Base-by-base conservation (phyloP, 805 yeast genomes). In the Sugiyamaella chiloensis region DNA sequence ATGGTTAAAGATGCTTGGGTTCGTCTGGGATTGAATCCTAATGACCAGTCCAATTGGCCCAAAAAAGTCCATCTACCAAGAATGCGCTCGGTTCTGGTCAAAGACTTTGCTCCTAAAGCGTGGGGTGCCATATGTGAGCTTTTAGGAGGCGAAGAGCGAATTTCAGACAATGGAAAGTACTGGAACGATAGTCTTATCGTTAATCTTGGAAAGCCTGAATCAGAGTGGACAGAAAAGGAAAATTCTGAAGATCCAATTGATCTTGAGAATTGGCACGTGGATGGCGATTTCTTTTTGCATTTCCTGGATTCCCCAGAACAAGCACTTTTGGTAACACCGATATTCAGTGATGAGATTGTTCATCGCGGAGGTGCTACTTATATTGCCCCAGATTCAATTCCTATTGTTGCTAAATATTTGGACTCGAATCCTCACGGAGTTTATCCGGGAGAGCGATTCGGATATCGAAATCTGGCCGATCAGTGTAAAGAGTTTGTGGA, bases 401-500 rank as follows among this genome's bases (percentile, higher is more conserved):
- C 50, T 3, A 24, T 39, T 16, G 35, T 47, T 2, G 50, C 50
- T 8, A 34, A 47, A 21, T 9, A 26, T 12, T 26, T 47, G 6
- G 31, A 32, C 6, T 17, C 31, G n/a, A 24, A 36, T n/a, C 50
- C 50, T 12, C 47, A 47, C 20, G 50, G 50, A 16, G 14, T 41
- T 23, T 29, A 40, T 39, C 50, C 50, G 8, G 37, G 37, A 4
- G 21, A 6, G 14, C n/a, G 7, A 14, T 40, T 40, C 16, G 42
- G 42, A n/a, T 40, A 24, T 14, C 40, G 8, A 4, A 45, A 40
- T 14, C 19, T 46, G 14, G 46, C 40, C 11, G 37, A 20, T 23
- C 34, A 47, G 41, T 50, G 52, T 39, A 50, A 41, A 17, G 51
- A 50, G 17, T 50, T 50, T 34, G 52, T 48, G 21, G 51, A 50